Evolutionary conservation across 306 rosid species (phyloP).

Genomic region (Ceratonia siliqua): DNA sequence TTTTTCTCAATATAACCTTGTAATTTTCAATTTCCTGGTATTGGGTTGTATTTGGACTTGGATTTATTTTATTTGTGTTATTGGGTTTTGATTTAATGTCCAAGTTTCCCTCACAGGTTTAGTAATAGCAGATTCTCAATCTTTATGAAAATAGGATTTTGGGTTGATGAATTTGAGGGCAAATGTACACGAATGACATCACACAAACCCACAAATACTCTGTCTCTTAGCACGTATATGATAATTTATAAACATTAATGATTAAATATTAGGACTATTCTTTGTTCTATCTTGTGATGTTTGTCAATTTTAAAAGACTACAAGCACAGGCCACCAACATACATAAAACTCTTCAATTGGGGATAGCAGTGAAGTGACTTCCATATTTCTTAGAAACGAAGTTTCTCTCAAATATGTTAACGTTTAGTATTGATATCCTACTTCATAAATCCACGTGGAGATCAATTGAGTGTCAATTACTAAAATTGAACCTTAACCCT

Average conservation of each 20-base stretch:
- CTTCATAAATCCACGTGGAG: neutral
- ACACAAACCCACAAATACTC: neutral
- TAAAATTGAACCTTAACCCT: neutral
- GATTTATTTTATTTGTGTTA: too few species aligned
- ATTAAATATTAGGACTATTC: neutral
- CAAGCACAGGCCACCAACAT: neutral
- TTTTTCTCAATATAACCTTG: too few species aligned
- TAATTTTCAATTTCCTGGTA: too few species aligned
- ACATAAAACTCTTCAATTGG: neutral
- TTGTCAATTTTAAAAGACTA: neutral
- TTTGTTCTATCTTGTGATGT: neutral
- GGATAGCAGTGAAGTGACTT: neutral
- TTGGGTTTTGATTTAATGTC: too few species aligned
- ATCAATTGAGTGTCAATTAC: neutral
- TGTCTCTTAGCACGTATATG: neutral
- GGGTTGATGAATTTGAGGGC: too few species aligned
- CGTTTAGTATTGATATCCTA: neutral
- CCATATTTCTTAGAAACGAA: neutral
- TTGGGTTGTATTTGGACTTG: too few species aligned
- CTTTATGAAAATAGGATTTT: too few species aligned
- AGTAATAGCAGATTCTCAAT: too few species aligned
- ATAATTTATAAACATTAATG: conserved; percentile 9
- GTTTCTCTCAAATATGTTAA: neutral
- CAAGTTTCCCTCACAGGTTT: too few species aligned
- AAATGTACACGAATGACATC: neutral